phyloP scores from a whole-genome alignment of 768 basidiomycete genomes.

The Cubamyces lactineus region DNA sequence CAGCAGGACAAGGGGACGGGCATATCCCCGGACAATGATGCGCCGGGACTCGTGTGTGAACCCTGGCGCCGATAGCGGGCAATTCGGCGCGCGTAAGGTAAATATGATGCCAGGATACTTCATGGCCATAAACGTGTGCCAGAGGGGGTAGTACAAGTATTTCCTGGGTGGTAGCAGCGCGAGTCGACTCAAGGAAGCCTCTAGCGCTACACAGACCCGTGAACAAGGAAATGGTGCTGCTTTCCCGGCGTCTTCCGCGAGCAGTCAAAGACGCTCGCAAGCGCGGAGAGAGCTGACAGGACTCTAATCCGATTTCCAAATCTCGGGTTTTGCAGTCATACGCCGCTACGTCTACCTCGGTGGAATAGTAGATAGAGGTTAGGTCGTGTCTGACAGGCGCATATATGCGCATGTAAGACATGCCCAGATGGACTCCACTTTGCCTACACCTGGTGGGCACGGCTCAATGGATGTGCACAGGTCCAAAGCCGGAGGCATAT shows the following conservation, averaged over 20 bases:
- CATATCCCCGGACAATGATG: neutral
- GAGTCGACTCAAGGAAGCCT: slow-evolving; percentile 2
- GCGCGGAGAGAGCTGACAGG: no score
- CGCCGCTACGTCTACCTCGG: no score
- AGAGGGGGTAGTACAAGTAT: neutral
- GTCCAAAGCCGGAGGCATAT: no score
- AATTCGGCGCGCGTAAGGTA: neutral
- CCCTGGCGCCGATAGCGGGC: neutral
- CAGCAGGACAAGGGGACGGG: neutral
- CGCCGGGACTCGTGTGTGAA: neutral
- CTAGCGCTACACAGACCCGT: neutral
- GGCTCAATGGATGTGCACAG: no score
- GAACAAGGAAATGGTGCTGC: neutral
- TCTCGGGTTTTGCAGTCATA: no score
- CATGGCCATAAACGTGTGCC: neutral
- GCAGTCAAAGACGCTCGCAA: neutral
- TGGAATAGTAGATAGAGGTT: no score
- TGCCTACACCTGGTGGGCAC: no score
- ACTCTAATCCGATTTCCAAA: no score
- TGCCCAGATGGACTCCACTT: no score
- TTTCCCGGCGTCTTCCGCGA: neutral
- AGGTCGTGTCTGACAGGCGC: neutral
- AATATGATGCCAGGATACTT: neutral
- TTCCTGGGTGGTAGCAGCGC: neutral
- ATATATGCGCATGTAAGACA: neutral